These are phyloP conservation scores for Russula dissimulans DNA, from an alignment of 768 basidiomycete species.

Conservation along the genomic window DNA sequence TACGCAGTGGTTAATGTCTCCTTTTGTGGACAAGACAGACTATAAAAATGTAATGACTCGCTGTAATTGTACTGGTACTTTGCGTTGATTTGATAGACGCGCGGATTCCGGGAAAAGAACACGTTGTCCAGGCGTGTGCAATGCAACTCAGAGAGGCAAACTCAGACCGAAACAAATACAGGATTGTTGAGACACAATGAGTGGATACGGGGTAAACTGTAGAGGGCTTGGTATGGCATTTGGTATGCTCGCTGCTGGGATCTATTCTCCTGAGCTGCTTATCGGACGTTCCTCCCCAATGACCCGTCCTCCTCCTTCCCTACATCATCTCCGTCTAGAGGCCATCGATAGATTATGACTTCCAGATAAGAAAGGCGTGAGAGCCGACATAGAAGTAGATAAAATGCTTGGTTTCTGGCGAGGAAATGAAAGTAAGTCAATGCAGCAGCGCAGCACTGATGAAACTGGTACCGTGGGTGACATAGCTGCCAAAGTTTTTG, in stretches of 20 bases:
- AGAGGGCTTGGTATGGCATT: neutral
- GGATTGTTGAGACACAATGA: slow-evolving; percentile 2
- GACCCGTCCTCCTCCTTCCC: neutral
- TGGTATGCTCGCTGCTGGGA: neutral
- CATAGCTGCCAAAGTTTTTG: slow-evolving; percentile 98
- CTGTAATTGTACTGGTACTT: neutral
- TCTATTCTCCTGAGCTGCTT: slow-evolving; percentile 2
- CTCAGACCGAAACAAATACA: neutral
- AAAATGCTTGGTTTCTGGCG: slow-evolving; percentile 90
- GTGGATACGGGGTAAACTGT: neutral
- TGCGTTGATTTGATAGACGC: slow-evolving; percentile 2
- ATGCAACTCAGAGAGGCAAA: neutral
- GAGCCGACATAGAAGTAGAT: slow-evolving; percentile 97
- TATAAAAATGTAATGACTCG: neutral
- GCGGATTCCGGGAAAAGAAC: slow-evolving; percentile 2
- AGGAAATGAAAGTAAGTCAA: neutral
- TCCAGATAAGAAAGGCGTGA: slow-evolving; percentile 92
- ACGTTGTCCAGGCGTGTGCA: slow-evolving; percentile 4
- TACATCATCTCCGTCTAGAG: neutral
- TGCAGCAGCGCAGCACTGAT: too few species aligned
- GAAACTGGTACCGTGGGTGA: slow-evolving; percentile 78
- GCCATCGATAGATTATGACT: slow-evolving; percentile 43
- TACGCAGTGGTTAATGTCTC: slow-evolving; percentile 9
- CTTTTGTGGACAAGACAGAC: neutral
- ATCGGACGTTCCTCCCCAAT: neutral